These are phyloP conservation scores for Vigna nakashimae DNA, from an alignment of 306 rosid species.

Conservation along the genomic window DNA sequence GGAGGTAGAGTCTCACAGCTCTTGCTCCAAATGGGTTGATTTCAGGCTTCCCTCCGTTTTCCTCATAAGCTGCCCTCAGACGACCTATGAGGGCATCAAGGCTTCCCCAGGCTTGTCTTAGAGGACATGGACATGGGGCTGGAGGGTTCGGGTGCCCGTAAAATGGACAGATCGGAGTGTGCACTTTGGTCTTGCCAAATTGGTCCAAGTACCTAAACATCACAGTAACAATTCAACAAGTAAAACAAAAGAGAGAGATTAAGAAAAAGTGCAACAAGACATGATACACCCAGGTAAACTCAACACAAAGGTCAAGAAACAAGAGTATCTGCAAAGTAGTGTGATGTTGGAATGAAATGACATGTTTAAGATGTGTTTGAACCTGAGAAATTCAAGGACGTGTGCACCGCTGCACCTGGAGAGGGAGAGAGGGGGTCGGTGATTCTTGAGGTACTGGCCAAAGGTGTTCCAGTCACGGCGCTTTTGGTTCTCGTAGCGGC, in stretches of 20 bases:
- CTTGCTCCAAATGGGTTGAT: conserved; percentile 96
- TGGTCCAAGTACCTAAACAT: conserved; percentile 77
- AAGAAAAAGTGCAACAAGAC: conserved; percentile 22
- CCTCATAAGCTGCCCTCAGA: conserved; percentile 95
- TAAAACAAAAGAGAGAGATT: neutral
- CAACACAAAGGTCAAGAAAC: neutral
- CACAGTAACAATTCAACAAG: conserved; percentile 21
- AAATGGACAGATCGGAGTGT: conserved; percentile 90
- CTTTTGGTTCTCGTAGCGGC: conserved; percentile 97
- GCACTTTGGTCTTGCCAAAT: conserved; percentile 96
- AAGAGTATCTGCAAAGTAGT: neutral
- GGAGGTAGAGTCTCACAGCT: conserved; percentile 92
- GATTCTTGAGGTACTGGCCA: conserved; percentile 92
- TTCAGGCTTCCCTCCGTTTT: conserved; percentile 95
- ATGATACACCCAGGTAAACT: neutral
- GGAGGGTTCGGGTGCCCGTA: conserved; percentile 97
- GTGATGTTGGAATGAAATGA: neutral
- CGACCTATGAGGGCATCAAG: conserved; percentile 97
- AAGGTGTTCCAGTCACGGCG: conserved; percentile 99
- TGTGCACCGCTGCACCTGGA: conserved; percentile 98
- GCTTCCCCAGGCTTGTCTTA: conserved; percentile 98
- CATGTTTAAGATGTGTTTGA: neutral
- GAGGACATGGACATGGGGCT: conserved; percentile 97
- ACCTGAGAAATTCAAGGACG: conserved; percentile 93
- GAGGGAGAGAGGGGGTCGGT: conserved; percentile 93